Conservation (phyloP, 805 yeast species). For the Scheffersomyces lignosus region DNA sequence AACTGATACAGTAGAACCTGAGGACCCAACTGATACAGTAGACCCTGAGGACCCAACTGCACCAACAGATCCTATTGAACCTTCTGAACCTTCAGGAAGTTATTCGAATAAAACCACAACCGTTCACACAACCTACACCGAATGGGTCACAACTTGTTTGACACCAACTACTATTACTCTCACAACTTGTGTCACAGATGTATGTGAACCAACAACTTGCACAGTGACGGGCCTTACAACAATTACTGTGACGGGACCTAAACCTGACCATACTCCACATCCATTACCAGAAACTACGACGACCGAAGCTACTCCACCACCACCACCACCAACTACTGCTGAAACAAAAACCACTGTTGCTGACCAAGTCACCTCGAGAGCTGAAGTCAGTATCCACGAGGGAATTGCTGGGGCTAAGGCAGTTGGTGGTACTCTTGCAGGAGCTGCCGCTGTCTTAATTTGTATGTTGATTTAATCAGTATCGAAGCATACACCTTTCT, state of each 20-base stretch:
- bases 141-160: conserved; percentile 40
- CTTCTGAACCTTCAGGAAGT: background rate
- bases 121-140: conserved; percentile 32
- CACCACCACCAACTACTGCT: background rate
- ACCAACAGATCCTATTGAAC: background rate
- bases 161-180: conserved; percentile 31
- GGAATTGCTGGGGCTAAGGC: background rate
- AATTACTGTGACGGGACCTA: conserved; percentile 30
- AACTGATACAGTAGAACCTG: no score
- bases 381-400: no score
- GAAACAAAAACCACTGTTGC: background rate
- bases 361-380: background rate
- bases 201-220: conserved; percentile 26
- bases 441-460: conserved; percentile 1
- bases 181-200: conserved; percentile 28
- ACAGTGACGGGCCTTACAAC: conserved; percentile 34
- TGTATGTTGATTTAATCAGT: conserved; percentile 1
- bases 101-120: conserved; percentile 18
- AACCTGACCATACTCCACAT: background rate
- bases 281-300: background rate
- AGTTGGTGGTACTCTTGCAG: background rate
- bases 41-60: no score
- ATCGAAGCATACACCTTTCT: no score
- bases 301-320: background rate
- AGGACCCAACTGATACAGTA: no score